Conservation (phyloP, 495 filamentous ascomycete genomes). For the Schizothecium vesticola region DNA sequence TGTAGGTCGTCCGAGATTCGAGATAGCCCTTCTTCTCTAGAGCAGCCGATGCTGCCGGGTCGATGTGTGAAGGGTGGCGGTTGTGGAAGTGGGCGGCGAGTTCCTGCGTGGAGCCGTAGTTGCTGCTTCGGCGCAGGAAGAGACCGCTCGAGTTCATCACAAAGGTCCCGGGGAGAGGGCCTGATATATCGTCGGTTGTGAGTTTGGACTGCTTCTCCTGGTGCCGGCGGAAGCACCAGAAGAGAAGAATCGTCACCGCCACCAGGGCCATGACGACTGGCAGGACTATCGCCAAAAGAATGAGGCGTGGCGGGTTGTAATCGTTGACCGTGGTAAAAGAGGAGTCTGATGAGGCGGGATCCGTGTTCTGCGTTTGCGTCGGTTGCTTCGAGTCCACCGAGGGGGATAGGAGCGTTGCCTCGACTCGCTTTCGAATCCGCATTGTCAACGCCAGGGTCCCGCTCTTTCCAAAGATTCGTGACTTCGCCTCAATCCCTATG, state of each 20-base stretch:
- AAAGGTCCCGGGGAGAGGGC: constrained; percentile 36
- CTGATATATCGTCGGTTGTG: constrained; percentile 35
- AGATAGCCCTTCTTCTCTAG: constrained; percentile 10
- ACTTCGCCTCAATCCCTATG: constrained; percentile 48
- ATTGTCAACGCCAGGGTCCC: constrained; percentile 50
- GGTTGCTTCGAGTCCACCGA: constrained; percentile 10
- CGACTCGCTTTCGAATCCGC: constrained; percentile 30
- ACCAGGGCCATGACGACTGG: constrained; percentile 14
- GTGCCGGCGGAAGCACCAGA: constrained; percentile 24
- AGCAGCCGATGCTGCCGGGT: neutral
- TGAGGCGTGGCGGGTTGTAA: constrained; percentile 9
- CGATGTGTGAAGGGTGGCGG: constrained; percentile 13
- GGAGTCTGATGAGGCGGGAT: neutral
- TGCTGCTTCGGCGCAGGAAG: neutral
- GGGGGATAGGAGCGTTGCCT: neutral
- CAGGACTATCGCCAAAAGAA: constrained; percentile 18
- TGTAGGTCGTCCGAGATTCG: constrained; percentile 10
- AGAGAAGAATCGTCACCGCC: constrained; percentile 13
- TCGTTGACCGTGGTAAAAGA: neutral
- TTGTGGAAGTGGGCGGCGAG: constrained; percentile 19
- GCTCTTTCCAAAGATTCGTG: constrained; percentile 35
- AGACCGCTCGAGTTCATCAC: constrained; percentile 17
- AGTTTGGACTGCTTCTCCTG: constrained; percentile 9
- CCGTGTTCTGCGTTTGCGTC: constrained; percentile 2
- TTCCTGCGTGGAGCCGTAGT: constrained; percentile 8